These are phyloP conservation scores for Pneumocystis wakefieldiae DNA, from an alignment of 1,139 yeast genomes.

Conservation along the genomic window DNA sequence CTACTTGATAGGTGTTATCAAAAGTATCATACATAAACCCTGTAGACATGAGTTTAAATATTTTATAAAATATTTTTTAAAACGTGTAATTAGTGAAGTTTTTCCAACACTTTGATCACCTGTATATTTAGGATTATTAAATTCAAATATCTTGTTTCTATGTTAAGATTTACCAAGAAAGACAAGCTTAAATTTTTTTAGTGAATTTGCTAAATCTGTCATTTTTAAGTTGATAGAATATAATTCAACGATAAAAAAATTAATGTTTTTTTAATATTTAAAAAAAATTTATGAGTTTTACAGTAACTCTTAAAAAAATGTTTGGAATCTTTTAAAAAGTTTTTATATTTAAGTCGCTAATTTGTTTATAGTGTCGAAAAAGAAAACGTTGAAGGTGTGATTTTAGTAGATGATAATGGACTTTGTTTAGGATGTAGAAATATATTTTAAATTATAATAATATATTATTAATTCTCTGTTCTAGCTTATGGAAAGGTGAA, in stretches of 20 bases:
- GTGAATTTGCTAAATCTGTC: neutral
- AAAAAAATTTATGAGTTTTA: neutral
- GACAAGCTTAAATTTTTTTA: slow-evolving; percentile 58
- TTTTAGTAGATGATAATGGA: neutral
- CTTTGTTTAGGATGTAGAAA: neutral
- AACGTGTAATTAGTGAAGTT: slow-evolving; percentile 84
- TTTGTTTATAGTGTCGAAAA: neutral
- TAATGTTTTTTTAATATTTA: neutral
- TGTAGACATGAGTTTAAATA: neutral
- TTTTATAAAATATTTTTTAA: slow-evolving; percentile 21
- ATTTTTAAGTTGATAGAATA: neutral
- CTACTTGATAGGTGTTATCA: slow-evolving; percentile 67
- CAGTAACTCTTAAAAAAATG: neutral
- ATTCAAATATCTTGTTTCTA: slow-evolving; percentile 41
- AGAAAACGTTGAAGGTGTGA: neutral
- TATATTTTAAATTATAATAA: neutral
- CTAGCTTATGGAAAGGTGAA: neutral
- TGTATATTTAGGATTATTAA: slow-evolving; percentile 9
- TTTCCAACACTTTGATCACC: slow-evolving; percentile 48
- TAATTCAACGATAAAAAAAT: neutral
- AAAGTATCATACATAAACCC: slow-evolving; percentile 80
- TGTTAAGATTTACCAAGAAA: slow-evolving; percentile 67
- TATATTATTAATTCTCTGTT: neutral
- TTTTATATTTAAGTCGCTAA: neutral
- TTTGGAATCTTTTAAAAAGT: neutral